A percentile compares a stretch with the other conserved stretches of the same genome.
phyloP scores from a whole-genome alignment of 176 grass and related monocot genomes.

The Oryza glumipatula region DNA sequence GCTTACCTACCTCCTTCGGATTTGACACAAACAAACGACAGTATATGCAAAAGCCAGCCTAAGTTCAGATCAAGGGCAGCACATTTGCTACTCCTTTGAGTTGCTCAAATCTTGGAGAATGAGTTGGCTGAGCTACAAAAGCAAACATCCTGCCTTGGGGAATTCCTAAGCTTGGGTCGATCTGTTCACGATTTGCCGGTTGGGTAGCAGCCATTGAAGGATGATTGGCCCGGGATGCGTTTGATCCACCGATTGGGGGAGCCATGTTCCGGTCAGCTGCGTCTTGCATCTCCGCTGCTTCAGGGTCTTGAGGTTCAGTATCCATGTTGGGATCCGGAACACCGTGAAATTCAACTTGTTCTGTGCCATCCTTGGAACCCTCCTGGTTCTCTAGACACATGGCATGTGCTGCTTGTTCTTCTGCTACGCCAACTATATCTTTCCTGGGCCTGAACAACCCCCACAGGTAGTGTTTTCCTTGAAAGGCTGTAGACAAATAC shows the following conservation, averaged over 20 bases:
- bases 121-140: constrained; percentile 21
- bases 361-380: no score
- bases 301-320: background rate
- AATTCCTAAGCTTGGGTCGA: background rate
- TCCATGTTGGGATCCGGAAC: background rate
- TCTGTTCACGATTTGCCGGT: background rate
- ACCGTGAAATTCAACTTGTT: no score
- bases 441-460: constrained; percentile 45
- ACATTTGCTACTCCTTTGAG: background rate
- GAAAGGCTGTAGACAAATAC: constrained; percentile 4
- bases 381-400: background rate
- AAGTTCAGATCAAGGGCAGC: background rate
- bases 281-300: background rate
- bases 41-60: background rate
- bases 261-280: background rate
- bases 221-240: background rate
- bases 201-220: background rate
- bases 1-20: no score
- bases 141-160: background rate
- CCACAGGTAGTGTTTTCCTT: constrained; percentile 59
- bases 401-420: constrained; percentile 1
- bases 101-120: background rate
- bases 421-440: background rate
- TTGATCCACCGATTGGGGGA: background rate
- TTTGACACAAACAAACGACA: background rate